Evolutionary conservation across 176 grass and related monocot species (phyloP).

Genomic region (Zea luxurians): DNA sequence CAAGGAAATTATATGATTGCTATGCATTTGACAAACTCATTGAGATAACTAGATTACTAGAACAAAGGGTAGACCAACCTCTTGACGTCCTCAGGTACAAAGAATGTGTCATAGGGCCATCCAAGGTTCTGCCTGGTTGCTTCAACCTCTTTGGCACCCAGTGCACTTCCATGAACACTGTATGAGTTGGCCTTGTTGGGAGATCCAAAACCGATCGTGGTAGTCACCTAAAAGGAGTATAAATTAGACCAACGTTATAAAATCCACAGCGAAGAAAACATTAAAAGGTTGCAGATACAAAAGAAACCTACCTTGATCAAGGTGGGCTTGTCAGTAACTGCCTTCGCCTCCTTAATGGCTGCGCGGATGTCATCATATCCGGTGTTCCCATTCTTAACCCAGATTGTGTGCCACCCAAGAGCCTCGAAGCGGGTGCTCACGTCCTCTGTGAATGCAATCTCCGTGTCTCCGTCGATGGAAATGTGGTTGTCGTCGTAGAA

Average conservation of each 20-base stretch:
- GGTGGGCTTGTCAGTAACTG: conserved; percentile 89
- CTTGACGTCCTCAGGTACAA: conserved; percentile 94
- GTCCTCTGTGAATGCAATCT: conserved; percentile 97
- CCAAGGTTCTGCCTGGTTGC: conserved; percentile 85
- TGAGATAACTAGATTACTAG: conserved; percentile 29
- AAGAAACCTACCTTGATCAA: conserved; percentile 81
- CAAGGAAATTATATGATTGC: conserved; percentile 12
- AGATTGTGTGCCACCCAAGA: conserved; percentile 98
- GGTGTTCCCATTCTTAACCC: conserved; percentile 94
- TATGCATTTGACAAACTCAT: conserved; percentile 34
- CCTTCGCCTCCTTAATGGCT: conserved; percentile 90
- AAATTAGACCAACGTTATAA: conserved; percentile 3
- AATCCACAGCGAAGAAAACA: background rate
- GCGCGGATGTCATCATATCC: conserved; percentile 93
- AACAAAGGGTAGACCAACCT: conserved; percentile 54
- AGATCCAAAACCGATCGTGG: conserved; percentile 97
- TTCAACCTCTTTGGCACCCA: conserved; percentile 86
- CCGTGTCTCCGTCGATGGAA: conserved; percentile 92
- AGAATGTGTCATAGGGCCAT: conserved; percentile 93
- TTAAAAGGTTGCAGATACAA: background rate
- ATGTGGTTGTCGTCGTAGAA: conserved; percentile 99
- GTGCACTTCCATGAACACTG: conserved; percentile 91
- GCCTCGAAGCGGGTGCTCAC: conserved; percentile 80
- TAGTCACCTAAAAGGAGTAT: conserved; percentile 68
- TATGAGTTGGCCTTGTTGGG: conserved; percentile 98